Evolutionary conservation across 164 flowering plant genomes (phyloP), one percentile per base, ranked within the genome.

Genomic region (Kingdonia uniflora): DNA sequence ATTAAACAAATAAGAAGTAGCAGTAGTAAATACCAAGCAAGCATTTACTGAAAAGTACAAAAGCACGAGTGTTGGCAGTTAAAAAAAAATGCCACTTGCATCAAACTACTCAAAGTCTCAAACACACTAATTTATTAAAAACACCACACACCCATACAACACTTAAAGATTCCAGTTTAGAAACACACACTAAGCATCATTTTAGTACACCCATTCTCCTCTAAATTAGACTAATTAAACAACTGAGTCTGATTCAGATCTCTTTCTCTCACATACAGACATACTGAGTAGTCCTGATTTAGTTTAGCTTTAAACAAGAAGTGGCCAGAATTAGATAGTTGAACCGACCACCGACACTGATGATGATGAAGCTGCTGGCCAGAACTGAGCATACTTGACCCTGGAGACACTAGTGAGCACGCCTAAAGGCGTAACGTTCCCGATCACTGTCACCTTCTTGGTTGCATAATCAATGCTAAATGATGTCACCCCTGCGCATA

Each of bases 361-460:
- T 1, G 72, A 54, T 1, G 79, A 53, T 8, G 77, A 51, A 1
- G 80, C 38, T 19, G 87, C 73, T 13, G 95, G 78, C 98, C 98
- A 91, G 21, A 91, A 68, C 53, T 87, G 84, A 1, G 98, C 98
- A 26, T 73, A 74, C 66, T 87, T 91, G 59, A 91, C 95, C 63
- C 68, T 80, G 2, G 96, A 85, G 19, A 91, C 76, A 57, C 96
- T 91, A 14, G 79, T 68, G 1, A 91, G 77, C 55, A 87, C 96
- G 0, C 74, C 71, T 29, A 76, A 57, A 0, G 98, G 94, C 0
- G 90, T 85, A 43, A 91, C 81, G 29, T 88, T 69, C 8, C 98
- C 98, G 1, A 69, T 57, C 2, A 92, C 72, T 0, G 90, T 92
- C 71, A 92, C 98, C 56, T 82, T 88, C 79, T 92, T 88, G 7